Evolutionary conservation across 805 yeast genomes (phyloP), one percentile per base, ranked within the genome.

Genomic region (Lipomyces starkeyi): DNA sequence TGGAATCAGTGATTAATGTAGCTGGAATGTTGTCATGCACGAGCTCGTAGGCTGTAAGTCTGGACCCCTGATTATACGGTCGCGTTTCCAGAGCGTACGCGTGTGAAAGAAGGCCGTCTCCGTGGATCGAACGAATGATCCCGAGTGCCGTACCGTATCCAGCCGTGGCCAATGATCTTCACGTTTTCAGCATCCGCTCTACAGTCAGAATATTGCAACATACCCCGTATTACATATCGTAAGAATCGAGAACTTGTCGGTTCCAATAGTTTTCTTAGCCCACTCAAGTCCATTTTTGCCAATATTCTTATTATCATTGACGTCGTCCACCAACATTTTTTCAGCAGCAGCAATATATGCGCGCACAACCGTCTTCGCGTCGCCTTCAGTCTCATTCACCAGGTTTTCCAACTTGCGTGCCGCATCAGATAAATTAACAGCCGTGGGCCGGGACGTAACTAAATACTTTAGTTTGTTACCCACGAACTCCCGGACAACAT

Each of bases 71-170:
- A 78, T 94, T 93, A 77, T 94, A 95, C 0, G 99, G 99, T 74
- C 99, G 85, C 0, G 99, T 94, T 77, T 94, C 99, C 74, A 94
- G 84, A 5, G 97, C 94, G 74, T 88, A 95, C 0, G 70, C 74
- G 61, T 87, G 92, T 9, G 85, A 83, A 71, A 94, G 79, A 75
- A 82, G 83, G 57, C 87, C 85, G 0, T 80, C 73, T 0, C 78
- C 71, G 63, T 78, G 85, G 69, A 91, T 81, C 0, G 97, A 87
- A 72, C 98, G 86, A 53, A 94, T 87, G 29, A 95, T 91, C 14
- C 99, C 98, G 37, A 94, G 83, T 0, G 98, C 98, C 4, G 99
- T 94, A 37, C 99, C 99, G 77, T 93, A 94, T 1, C 98, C 98
- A 3, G 98, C 91, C 1, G 99, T 94, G 0, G 99, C 99, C 67